Base-by-base conservation (phyloP, 495 filamentous ascomycete genomes). In the Aspergillus egyptiacus region DNA sequence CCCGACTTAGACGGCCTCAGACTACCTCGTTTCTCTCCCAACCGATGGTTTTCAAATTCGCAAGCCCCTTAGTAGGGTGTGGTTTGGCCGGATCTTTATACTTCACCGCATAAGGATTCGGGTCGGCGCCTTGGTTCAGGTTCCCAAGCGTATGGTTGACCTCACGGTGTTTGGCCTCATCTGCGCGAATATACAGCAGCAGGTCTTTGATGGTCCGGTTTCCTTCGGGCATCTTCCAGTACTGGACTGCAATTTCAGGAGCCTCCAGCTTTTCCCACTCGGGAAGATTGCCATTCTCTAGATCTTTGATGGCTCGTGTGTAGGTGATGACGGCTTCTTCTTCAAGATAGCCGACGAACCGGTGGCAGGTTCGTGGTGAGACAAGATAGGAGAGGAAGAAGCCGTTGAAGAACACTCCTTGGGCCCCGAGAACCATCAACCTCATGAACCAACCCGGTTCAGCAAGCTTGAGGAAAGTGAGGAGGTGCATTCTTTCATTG, bases 261-360 rank as follows among this genome's bases (percentile, higher is more conserved):
- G 91, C 87, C 38, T 79, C 62, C 56, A 95, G 79, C 6, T 81
- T 74, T 18, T 81, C 71, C 91, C 94, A 98, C 54, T 83, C 79
- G 0, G 89, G 89, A 6, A 97, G 75, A 47, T 79, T 79, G 20
- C 91, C 91, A 2, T 76, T 73, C 34, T 98, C 94, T 9, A 98
- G 74, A 55, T 97, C 94, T 23, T 77, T 62, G 58, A 98, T 87
- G 48, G 83, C 83, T 7, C 89, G 81, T 0, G 89, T 89, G 71
- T 98, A 98, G 2, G 94, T 98, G 56, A 95, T 78, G 3, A 96
- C 91, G 1, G 94, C 94, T 59, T 98, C 93, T 66, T 97, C 93
- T 63, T 97, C 94, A 20, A 97, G 78, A 55, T 96, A 96, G 1
- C 93, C 93, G 39, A 97, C 91, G 63, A 98, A 98, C 35, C 93